Base-by-base conservation (phyloP, 1,284 basidiomycete genomes). In the Ustilago lituana region DNA sequence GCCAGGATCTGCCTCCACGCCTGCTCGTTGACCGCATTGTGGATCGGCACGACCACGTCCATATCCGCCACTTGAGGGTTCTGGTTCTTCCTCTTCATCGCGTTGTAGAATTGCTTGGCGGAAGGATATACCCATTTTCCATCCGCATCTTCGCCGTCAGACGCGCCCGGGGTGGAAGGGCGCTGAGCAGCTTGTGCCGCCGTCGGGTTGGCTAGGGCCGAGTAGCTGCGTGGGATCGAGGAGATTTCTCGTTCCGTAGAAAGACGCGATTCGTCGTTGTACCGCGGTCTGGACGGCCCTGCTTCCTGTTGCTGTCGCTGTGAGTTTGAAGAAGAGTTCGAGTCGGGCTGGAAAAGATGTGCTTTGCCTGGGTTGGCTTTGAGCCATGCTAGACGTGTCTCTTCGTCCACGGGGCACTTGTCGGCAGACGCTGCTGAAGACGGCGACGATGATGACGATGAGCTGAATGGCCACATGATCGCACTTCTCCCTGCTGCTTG, bases 1-100 rank as follows among this genome's bases (percentile, higher is more conserved):
- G 88, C 88, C 80, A 94, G 83, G 44, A 99, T 87, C 82, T 96
- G 90, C 44, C 85, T 84, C 95, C 95, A 99, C 4, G 94, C 93
- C 61, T 91, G 89, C 84, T 98, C 96, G 80, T 99, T 99, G 60
- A 98, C 96, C 27, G 95, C 95, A 80, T 98, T 99, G 84, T 99
- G 95, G 57, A 99, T 98, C 7, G 95, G 95, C 7, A 99, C 94
- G 74, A 99, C 90, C 20, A 93, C 91, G 77, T 88, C 88, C 94
- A 98, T 98, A 84, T 98, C 95, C 19, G 86, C 81, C 15, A 89
- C 87, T 17, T 89, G 86, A 5, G 39, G 85, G 79, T 74, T 59
- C 43, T 79, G 96, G 88, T 78, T 69, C 84, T 98, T 98, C 58
- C 95, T 89, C 61, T 89, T 87, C 89, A 98, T 94, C 8, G 96